Percentiles rank a stretch among this genome's conserved stretches.
These are phyloP conservation scores for Phoma herbarum DNA, from an alignment of 2,329 filamentous ascomycete species.

Conservation along the genomic window DNA sequence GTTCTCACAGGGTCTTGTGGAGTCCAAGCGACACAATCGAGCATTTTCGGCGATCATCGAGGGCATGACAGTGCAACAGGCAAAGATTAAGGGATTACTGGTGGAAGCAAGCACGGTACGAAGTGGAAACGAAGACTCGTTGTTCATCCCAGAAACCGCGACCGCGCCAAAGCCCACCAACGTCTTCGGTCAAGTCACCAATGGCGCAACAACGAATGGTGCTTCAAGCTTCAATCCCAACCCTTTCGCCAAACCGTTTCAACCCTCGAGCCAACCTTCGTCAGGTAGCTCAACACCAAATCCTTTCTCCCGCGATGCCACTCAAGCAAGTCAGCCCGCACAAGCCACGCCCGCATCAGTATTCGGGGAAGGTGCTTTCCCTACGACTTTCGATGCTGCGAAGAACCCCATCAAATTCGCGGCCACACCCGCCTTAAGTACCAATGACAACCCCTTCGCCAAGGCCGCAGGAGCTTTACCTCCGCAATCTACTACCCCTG, in stretches of 20 bases:
- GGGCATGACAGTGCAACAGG: constrained; percentile 63
- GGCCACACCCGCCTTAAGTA: constrained; percentile 8
- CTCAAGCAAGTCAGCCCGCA: neutral
- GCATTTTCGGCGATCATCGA: constrained; percentile 65
- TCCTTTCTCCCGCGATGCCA: constrained; percentile 23
- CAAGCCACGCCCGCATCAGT: neutral
- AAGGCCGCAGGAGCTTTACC: constrained; percentile 3
- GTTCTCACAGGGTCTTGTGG: constrained; percentile 64
- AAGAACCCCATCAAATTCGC: constrained; percentile 43
- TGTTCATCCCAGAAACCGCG: constrained; percentile 53
- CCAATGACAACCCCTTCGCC: constrained; percentile 23
- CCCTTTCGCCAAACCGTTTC: constrained; percentile 34
- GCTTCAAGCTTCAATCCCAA: constrained; percentile 27
- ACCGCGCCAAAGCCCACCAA: constrained; percentile 23
- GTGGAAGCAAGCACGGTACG: constrained; percentile 47
- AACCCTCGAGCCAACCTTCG: constrained; percentile 19
- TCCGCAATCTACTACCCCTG: constrained; percentile 10
- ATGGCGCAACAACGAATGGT: constrained; percentile 12
- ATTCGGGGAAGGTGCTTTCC: constrained; percentile 19
- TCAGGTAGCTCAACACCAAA: constrained; percentile 12
- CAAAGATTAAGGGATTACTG: constrained; percentile 60
- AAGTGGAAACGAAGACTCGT: constrained; percentile 44
- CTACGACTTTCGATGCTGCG: constrained; percentile 42
- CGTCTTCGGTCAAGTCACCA: constrained; percentile 23
- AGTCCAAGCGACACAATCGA: constrained; percentile 65